phyloP scores from a whole-genome alignment of 352 stramenopile species.

The Phytophthora multivora region DNA sequence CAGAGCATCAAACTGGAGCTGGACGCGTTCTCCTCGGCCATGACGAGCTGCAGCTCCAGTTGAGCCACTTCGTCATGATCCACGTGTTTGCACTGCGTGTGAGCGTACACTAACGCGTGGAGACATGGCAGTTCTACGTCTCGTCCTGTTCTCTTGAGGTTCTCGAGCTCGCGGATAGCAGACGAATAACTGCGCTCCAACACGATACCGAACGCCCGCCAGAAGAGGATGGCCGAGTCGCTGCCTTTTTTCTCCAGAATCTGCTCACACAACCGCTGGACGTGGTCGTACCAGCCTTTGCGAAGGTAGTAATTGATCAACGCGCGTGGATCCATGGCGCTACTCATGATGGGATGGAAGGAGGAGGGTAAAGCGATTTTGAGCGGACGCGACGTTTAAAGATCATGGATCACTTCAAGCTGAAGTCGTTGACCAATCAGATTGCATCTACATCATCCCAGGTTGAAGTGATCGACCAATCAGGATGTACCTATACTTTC shows the following conservation, averaged over 20 bases:
- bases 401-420: constrained; percentile 12
- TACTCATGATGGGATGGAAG: constrained; percentile 8
- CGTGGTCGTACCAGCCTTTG: constrained; percentile 88
- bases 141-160: constrained; percentile 69
- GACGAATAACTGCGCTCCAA: constrained; percentile 80
- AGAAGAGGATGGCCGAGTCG: constrained; percentile 85
- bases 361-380: not conserved
- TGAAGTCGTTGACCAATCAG: constrained; percentile 22
- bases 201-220: constrained; percentile 82
- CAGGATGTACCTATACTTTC: not conserved
- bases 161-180: constrained; percentile 86
- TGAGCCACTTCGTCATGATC: constrained; percentile 82
- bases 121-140: constrained; percentile 84
- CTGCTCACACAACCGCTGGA: constrained; percentile 80
- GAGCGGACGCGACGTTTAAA: constrained; percentile 19
- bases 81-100: constrained; percentile 78
- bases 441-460: not conserved
- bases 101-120: constrained; percentile 77
- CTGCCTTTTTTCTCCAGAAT: constrained; percentile 83
- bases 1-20: constrained; percentile 67
- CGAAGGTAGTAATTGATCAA: constrained; percentile 90
- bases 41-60: constrained; percentile 78
- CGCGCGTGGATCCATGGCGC: constrained; percentile 60
- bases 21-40: constrained; percentile 73
- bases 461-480: not conserved